phyloP scores from a whole-genome alignment of 768 basidiomycete genomes.

The Lepiota subincarnata region DNA sequence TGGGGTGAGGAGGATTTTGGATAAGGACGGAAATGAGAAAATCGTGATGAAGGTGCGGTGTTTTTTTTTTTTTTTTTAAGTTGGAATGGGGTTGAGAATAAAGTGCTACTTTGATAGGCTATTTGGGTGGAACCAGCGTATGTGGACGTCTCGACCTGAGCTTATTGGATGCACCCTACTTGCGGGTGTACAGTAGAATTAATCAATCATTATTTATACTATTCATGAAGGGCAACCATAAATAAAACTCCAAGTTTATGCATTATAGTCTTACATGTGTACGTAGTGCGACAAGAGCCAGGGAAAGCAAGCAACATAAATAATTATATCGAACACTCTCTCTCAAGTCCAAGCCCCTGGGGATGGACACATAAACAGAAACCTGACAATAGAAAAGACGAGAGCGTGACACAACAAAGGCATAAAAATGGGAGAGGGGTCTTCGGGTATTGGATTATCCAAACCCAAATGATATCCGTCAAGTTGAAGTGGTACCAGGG shows the following conservation, averaged over 20 bases:
- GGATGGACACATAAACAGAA: no score
- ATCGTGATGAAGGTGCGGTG: slow-evolving; percentile 45
- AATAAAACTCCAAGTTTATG: slow-evolving; percentile 5
- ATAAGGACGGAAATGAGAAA: slow-evolving; percentile 55
- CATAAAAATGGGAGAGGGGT: not conserved
- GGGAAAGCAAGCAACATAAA: not conserved
- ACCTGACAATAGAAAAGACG: not conserved
- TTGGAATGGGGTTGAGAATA: not conserved
- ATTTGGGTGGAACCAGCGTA: slow-evolving; percentile 38
- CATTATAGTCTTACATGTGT: not conserved
- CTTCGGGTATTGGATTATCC: not conserved
- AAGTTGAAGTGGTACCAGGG: not conserved
- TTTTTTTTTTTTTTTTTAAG: not conserved
- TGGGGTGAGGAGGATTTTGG: slow-evolving; percentile 37
- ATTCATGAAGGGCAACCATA: not conserved
- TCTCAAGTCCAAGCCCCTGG: no score
- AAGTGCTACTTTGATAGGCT: slow-evolving; percentile 26
- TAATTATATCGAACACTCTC: not conserved
- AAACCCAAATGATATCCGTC: not conserved
- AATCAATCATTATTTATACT: not conserved
- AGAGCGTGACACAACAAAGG: not conserved
- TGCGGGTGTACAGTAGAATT: no score
- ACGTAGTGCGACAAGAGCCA: not conserved
- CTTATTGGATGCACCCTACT: not conserved
- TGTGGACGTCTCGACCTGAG: not conserved